These are phyloP conservation scores for Gossypium sturtianum DNA, from an alignment of 345 rosid species.

Conservation along the genomic window DNA sequence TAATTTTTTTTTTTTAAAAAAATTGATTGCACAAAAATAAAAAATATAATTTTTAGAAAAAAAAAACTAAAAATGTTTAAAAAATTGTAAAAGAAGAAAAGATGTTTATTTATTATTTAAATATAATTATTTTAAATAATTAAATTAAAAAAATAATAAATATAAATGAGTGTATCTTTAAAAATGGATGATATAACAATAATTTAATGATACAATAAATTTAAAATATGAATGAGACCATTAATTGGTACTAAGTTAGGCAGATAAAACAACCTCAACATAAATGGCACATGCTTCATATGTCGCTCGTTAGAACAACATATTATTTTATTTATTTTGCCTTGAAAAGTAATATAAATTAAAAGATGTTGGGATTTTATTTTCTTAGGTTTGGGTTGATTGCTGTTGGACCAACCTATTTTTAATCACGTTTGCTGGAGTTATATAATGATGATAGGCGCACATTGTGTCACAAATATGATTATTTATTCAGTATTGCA, in stretches of 20 bases:
- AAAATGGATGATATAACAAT: no score
- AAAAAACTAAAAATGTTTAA: no score
- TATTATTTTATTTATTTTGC: not conserved
- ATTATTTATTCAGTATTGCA: not conserved
- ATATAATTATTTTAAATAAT: no score
- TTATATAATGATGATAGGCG: not conserved
- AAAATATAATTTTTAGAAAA: no score
- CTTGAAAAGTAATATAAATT: not conserved
- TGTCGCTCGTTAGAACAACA: not conserved
- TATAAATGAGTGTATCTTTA: no score
- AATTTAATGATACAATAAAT: no score
- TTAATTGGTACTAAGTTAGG: not conserved
- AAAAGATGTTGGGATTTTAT: not conserved
- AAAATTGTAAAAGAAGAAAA: no score
- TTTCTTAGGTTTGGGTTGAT: not conserved
- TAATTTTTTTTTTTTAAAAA: no score
- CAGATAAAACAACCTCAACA: not conserved
- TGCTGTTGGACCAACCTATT: not conserved
- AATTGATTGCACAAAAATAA: no score
- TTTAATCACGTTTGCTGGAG: not conserved
- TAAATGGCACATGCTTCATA: slow-evolving; percentile 1
- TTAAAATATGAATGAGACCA: not conserved
- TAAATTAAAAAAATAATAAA: no score
- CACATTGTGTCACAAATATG: not conserved
- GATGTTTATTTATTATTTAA: no score